Base-by-base conservation (phyloP, 108 stramenopile genomes). In the Nannochloropsis salina region DNA sequence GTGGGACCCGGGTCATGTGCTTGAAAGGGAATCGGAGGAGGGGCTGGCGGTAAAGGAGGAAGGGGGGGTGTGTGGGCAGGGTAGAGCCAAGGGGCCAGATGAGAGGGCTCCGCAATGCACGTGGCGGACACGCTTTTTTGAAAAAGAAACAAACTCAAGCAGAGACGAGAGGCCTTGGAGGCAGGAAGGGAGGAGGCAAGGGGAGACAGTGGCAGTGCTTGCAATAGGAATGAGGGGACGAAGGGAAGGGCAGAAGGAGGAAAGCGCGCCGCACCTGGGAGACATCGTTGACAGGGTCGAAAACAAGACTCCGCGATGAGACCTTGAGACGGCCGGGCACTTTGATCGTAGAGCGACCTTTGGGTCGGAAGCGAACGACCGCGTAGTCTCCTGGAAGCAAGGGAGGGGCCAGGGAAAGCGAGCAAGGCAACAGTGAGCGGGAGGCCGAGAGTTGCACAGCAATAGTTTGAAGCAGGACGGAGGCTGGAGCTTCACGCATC, bases 311-410 rank as follows among this genome's bases (percentile, higher is more conserved):
- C 43, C 92, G 81, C 40, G 89, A 90, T 85, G 90, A 92, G 20
- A 92, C 74, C 80, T 91, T 91, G 15, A 92, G 88, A 43, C 92
- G 47, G 9, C 92, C 92, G 41, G 90, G 91, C 6, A 83, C 83
- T n/a, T 88, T 82, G 22, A 81, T 83, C 80, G 22, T 86, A 84
- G 42, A 85, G 80, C 11, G 88, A 21, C 40, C 42, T 74, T 74
- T 74, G n/a, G n/a, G 15, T 15, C 61, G 61, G 61, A n/a, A 74
- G 2, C 61, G 3, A n/a, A 74, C 61, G 15, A 74, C 61, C 20
- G 61, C 61, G 61, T 74, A 74, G 61, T 74, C 61, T 74, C 61
- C 61, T 74, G 61, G 61, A n/a, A 2, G 8, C 15, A 74, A n/a
- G n/a, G 61, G 61, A 6, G 22, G 15, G 44, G 22, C 42, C 40